Percentiles rank a stretch among this genome's conserved stretches.
phyloP scores from a whole-genome alignment of 2,329 filamentous ascomycete genomes.

The Diplodia scrobiculata region DNA sequence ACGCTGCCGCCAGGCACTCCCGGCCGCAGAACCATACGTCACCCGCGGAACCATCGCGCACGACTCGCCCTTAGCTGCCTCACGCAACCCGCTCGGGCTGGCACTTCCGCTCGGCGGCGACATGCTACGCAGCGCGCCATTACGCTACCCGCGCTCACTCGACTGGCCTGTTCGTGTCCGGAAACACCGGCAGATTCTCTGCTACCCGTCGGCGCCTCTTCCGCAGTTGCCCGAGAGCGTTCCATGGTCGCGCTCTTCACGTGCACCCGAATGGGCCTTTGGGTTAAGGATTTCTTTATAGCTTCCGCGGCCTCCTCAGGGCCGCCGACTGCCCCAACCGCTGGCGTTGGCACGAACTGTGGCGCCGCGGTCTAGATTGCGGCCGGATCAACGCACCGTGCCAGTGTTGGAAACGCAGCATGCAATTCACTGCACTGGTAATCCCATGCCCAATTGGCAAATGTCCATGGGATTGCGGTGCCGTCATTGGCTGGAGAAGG shows the following conservation, averaged over 20 bases:
- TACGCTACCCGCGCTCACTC: not conserved
- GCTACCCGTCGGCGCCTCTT: not conserved
- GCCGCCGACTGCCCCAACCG: not conserved
- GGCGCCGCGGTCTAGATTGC: not conserved
- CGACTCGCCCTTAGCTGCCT: constrained; percentile 5
- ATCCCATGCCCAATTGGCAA: no score
- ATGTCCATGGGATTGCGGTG: no score
- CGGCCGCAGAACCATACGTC: not conserved
- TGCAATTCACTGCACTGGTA: not conserved
- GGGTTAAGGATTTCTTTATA: not conserved
- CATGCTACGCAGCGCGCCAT: not conserved
- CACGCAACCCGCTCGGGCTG: constrained; percentile 4
- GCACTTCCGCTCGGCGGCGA: not conserved
- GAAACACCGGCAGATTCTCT: constrained; percentile 15
- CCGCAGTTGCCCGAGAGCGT: not conserved
- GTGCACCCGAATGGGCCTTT: not conserved
- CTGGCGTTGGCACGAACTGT: not conserved
- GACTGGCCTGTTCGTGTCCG: constrained; percentile 3
- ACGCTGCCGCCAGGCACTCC: constrained; percentile 1
- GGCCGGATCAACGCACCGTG: not conserved
- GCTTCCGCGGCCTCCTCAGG: not conserved
- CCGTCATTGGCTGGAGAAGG: not conserved
- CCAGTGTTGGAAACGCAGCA: not conserved
- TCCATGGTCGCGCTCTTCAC: not conserved
- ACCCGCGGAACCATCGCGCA: not conserved